Conservation (phyloP, 1,139 yeast genomes). For the Pichia sp. region DNA sequence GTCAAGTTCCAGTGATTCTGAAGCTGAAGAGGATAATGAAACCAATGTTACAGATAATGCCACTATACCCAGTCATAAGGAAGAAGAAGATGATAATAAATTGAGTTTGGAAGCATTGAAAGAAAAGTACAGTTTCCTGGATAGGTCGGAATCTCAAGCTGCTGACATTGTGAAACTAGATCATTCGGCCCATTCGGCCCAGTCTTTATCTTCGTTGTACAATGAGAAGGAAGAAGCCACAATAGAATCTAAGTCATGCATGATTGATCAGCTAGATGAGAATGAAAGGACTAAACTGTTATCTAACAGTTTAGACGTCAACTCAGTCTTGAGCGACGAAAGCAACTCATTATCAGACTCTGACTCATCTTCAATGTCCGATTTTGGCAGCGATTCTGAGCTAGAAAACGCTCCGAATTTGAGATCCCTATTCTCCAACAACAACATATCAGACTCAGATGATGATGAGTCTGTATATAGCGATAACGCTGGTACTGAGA, state of each 20-base stretch:
- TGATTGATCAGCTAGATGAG: slow-evolving; percentile 28
- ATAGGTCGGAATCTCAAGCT: not conserved
- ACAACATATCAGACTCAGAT: slow-evolving; percentile 26
- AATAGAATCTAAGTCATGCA: slow-evolving; percentile 10
- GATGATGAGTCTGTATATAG: slow-evolving; percentile 32
- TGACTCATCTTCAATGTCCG: not conserved
- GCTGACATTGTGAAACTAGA: not conserved
- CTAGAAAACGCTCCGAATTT: slow-evolving; percentile 22
- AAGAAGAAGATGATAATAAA: slow-evolving; percentile 42
- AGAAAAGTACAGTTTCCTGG: slow-evolving; percentile 57
- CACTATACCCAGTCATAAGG: slow-evolving; percentile 22
- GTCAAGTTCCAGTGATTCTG: slow-evolving; percentile 28
- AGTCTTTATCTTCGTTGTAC: slow-evolving; percentile 19
- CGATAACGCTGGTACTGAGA: slow-evolving; percentile 20
- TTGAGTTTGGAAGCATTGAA: slow-evolving; percentile 63
- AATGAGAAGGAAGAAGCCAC: slow-evolving; percentile 22
- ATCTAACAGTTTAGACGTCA: slow-evolving; percentile 19
- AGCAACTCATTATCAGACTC: slow-evolving; percentile 23
- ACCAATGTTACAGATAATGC: not conserved
- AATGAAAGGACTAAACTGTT: slow-evolving; percentile 24
- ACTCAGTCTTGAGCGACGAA: slow-evolving; percentile 26
- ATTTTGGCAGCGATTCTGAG: slow-evolving; percentile 13
- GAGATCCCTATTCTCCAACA: slow-evolving; percentile 28
- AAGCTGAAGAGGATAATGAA: slow-evolving; percentile 29
- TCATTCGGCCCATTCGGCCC: no score